These are phyloP conservation scores for Boletus sp. DNA, from an alignment of 768 basidiomycete genomes.

Conservation along the genomic window DNA sequence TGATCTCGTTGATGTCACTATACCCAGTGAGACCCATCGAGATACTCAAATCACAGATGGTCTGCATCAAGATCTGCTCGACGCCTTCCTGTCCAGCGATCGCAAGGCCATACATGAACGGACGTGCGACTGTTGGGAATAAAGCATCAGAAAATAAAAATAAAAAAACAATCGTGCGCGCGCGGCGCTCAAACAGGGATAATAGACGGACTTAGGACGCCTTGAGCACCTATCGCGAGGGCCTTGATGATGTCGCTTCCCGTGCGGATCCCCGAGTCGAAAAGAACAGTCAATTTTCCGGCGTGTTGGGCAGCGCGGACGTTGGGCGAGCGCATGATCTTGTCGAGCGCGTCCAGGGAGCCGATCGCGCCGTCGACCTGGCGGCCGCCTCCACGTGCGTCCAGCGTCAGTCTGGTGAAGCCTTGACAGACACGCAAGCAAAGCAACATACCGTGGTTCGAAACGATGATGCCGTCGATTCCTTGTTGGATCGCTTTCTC, in stretches of 20 bases:
- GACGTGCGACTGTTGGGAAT: constrained; percentile 57
- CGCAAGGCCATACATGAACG: constrained; percentile 69
- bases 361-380: constrained; percentile 80
- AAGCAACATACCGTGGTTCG: constrained; percentile 39
- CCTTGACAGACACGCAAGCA: background rate
- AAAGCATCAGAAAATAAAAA: constrained; percentile 1
- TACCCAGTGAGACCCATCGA: constrained; percentile 64
- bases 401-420: background rate
- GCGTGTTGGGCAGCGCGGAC: constrained; percentile 54
- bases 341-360: constrained; percentile 68
- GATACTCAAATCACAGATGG: constrained; percentile 65
- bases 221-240: constrained; percentile 82
- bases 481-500: constrained; percentile 43
- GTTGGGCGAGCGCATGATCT: constrained; percentile 60
- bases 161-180: too few species aligned
- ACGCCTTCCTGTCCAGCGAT: constrained; percentile 71
- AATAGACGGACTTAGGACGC: constrained; percentile 62
- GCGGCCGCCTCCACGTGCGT: constrained; percentile 52
- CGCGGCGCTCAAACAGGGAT: background rate
- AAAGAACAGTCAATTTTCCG: constrained; percentile 68
- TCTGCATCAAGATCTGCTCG: constrained; percentile 66
- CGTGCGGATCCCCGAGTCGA: constrained; percentile 70
- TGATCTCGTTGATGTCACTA: constrained; percentile 54
- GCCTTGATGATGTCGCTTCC: constrained; percentile 85
- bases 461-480: constrained; percentile 46